Evolutionary conservation across 2,329 filamentous ascomycete species (phyloP), one percentile per base, ranked within the genome.

Genomic region (Eutypella sp.): DNA sequence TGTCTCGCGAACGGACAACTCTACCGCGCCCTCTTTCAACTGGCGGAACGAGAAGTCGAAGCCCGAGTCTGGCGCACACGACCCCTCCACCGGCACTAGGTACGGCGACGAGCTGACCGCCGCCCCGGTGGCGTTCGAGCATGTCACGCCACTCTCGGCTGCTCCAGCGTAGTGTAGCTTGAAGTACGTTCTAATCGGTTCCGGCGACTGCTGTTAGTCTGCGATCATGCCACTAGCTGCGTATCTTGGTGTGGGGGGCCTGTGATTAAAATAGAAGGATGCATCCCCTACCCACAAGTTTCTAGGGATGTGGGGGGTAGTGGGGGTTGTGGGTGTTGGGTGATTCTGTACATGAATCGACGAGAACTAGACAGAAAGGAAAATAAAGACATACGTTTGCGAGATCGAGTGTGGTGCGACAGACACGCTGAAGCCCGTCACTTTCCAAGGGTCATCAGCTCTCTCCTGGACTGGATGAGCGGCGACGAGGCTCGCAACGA

Each of bases 41-140:
- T 41, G 40, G 23, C 24, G 23, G 40, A 41, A 31, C n/a, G 24
- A 29, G 40, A 41, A 41, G n/a, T 18, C 20, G 40, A 41, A 29
- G 22, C 24, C 24, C 22, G 40, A 41, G n/a, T 24, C 24, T 4
- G 16, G 16, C 15, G 16, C 16, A 24, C 40, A 41, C 7, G 16
- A 11, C n/a, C 24, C 23, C 23, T 41, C 40, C 2, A 22, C 15
- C 3, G 40, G 40, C 15, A 27, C 24, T 24, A 41, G 40, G 24
- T 20, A 41, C 40, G 40, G 40, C 40, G 23, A 20, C 40, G 40
- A 22, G 24, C 24, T 20, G n/a, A 41, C 2, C 23, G 40, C 40
- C 24, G 40, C 40, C 23, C 40, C 40, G 6, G 40, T 41, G 9
- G 23, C 40, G 40, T 41, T 41, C 13, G 40, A 27, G 40, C 40